Evolutionary conservation across 257 asterid species (phyloP), one percentile per base, ranked within the genome.

Genomic region (Nicotiana noctiflora): DNA sequence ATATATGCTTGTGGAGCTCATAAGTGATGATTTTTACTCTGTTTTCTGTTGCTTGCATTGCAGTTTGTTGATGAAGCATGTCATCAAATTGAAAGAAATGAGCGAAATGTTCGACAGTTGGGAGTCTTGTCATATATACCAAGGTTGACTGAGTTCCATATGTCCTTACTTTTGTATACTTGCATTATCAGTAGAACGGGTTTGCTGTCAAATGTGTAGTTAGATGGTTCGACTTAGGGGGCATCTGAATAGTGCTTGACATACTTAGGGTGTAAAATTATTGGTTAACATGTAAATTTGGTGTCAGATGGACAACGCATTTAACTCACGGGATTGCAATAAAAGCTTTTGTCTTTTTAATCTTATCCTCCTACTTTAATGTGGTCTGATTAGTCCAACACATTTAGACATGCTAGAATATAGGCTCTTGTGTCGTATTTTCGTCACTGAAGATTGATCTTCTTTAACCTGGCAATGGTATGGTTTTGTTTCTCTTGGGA

Each of bases 31-130:
- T 88, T 64, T 76, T 87, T 63, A 81, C 65, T 57, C 56, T 79
- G 67, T 75, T 76, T 84, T 61, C 61, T 74, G 12, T 81, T 77
- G 49, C 56, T 51, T 19, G 79, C 13, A 8, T 83, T 81, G 85
- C 91, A 96, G 98, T 96, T 94, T 83, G 99, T 96, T 52, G 98
- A 96, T 76, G 99, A 94, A 82, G 92, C 97, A 80, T 96, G 99
- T 89, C 98, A 91, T 85, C 98, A 96, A 84, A 94, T 96, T 64
- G 99, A 92, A 88, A 92, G 90, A 86, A 89, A 89, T 87, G 99
- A 92, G 68, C 83, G 93, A 82, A 96, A 87, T 88, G 93, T 94
- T 61, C 90, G 97, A 84, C 97, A 91, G 87, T 82, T 80, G 17
- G 99, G 99, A 84, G 94, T 93, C 67, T 88, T 96, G 91, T 84